Conservation (phyloP, 306 rosid genomes). For the Ormosia semicastrata region DNA sequence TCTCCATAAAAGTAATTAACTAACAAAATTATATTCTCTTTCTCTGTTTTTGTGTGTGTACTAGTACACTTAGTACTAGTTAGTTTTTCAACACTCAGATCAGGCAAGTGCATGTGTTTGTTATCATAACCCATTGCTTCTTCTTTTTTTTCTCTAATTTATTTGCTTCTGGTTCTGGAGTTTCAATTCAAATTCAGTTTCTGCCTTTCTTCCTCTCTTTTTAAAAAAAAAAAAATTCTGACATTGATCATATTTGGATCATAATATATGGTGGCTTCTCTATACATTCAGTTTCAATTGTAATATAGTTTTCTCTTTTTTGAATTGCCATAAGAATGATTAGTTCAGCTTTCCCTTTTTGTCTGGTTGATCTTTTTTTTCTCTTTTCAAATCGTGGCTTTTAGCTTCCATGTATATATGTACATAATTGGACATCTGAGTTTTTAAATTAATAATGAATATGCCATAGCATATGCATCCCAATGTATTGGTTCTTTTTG, state of each 20-base stretch:
- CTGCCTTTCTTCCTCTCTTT: neutral
- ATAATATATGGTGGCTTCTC: too few relatives aligned
- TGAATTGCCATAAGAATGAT: neutral
- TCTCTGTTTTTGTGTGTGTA: neutral
- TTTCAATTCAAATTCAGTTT: neutral
- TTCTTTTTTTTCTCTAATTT: neutral
- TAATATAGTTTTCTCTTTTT: too few relatives aligned
- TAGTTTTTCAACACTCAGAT: neutral
- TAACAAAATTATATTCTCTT: neutral
- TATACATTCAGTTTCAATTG: neutral
- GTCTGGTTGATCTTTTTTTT: neutral
- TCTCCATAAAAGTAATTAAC: constrained; percentile 14
- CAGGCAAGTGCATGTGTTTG: too few relatives aligned
- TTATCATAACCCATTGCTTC: neutral
- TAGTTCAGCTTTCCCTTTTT: neutral
- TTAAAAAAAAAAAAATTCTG: too few relatives aligned
- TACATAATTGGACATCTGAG: neutral
- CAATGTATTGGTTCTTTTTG: neutral
- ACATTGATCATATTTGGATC: neutral
- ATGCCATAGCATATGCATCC: neutral
- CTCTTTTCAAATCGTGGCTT: neutral
- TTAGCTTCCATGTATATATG: neutral
- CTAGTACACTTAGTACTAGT: neutral
- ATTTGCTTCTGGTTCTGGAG: neutral
- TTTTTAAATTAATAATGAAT: neutral